Conservation (phyloP, 139 green algal species). For the Medakamo hakoo region DNA sequence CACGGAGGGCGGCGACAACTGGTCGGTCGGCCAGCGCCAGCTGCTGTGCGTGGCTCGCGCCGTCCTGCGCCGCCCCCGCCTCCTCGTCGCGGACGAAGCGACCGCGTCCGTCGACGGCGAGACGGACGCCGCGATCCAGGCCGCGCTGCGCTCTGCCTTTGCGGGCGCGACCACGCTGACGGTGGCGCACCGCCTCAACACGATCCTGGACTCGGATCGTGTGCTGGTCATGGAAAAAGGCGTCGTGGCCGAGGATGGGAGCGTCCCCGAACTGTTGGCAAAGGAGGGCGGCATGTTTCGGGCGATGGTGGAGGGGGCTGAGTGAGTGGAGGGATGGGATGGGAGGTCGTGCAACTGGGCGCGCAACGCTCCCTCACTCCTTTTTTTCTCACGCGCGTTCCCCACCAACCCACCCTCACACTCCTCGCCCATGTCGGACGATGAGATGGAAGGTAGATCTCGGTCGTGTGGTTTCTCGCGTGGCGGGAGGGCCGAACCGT, state of each 20-base stretch:
- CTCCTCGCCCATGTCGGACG: conserved; percentile 3
- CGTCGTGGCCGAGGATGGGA: conserved; percentile 32
- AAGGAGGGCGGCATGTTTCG: neutral
- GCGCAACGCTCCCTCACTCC: too few relatives aligned
- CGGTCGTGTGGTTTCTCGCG: too few relatives aligned
- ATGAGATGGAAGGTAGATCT: conserved; percentile 6
- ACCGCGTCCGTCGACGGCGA: conserved; percentile 56
- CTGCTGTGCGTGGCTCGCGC: conserved; percentile 82
- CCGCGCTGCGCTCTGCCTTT: conserved; percentile 68
- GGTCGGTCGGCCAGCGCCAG: conserved; percentile 74
- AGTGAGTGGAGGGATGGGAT: too few relatives aligned
- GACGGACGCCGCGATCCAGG: conserved; percentile 68
- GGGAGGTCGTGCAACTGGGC: too few relatives aligned
- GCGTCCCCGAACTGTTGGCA: conserved; percentile 16
- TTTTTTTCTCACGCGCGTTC: neutral
- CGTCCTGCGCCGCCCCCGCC: conserved; percentile 37
- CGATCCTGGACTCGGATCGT: conserved; percentile 43
- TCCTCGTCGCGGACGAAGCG: neutral
- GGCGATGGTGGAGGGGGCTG: neutral
- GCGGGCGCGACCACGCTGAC: conserved; percentile 62
- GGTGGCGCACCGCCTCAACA: conserved; percentile 46
- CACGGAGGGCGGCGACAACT: conserved; percentile 67
- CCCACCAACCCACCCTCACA: neutral
- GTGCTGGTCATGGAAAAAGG: conserved; percentile 49
- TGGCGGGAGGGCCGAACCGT: too few relatives aligned